Evolutionary conservation across 352 stramenopile genomes (phyloP), one percentile per base, ranked within the genome.

Genomic region (Globisporangium nagaii): DNA sequence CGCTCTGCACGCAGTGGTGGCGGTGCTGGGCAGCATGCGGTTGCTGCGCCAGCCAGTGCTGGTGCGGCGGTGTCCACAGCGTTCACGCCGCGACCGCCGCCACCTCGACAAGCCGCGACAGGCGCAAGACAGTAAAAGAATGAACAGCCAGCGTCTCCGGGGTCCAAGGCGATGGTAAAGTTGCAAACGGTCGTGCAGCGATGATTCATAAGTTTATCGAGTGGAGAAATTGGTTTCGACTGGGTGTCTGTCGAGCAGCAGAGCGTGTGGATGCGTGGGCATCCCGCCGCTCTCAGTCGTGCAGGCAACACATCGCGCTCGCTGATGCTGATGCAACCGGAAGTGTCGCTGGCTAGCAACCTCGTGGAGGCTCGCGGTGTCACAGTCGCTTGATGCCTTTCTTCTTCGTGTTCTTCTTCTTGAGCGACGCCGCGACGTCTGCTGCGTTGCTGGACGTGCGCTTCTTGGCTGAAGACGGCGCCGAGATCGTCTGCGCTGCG

Each of bases 341-440:
- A n/a, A n/a, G n/a, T n/a, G n/a, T n/a, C n/a, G n/a, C n/a, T n/a
- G n/a, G n/a, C n/a, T n/a, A n/a, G n/a, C n/a, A n/a, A n/a, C n/a
- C n/a, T n/a, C 22, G 39, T 4, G 39, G 39, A 43, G 37, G 7
- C 36, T 41, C 13, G 36, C 36, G 5, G 20, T 34, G 49, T 47
- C 22, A 91, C 19, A 91, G 67, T 28, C 81, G 74, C 56, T 79
- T 82, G 60, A 91, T 75, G 51, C 60, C 59, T 70, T 88, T 90
- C 71, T 88, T 87, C 63, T 88, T 77, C 45, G 53, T 66, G 39
- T 62, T 67, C 32, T 81, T 84, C 60, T 89, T 91, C 58, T 89
- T 91, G 42, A 82, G 74, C 28, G 53, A 58, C 13, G 54, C 43
- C 5, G 42, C 45, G 24, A 57, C 37, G 56, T 65, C 64, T 2